Base-by-base conservation (phyloP, 2,329 filamentous ascomycete species). In the Fusarium cicatricum region DNA sequence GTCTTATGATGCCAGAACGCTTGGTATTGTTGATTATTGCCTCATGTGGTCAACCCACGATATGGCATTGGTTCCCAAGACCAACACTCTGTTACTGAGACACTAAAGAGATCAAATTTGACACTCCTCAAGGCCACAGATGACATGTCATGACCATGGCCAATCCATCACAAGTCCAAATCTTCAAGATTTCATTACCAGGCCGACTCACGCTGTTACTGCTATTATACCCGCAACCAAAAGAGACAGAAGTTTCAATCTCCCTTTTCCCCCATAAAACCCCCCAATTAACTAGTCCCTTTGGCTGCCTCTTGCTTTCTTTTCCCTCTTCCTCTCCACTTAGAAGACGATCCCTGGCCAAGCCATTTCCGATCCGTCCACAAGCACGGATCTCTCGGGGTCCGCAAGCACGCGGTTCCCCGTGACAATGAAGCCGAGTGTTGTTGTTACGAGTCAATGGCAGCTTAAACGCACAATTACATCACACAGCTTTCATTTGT, bases 321-420 rank as follows among this genome's bases (percentile, higher is more conserved):
- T 38, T 19, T 17, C 50, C 34, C 8, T 40, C 29, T n/a, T 33
- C 19, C n/a, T 26, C 44, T 36, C 46, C 26, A 33, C 49, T 31
- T 15, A 8, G 29, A 40, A 32, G 28, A 32, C 23, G 17, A 39
- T 52, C 59, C 59, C 60, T 55, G 56, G 60, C 45, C 51, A 50
- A 53, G 45, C 53, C 33, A 42, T 46, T 41, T 34, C 49, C 46
- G 29, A 58, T 48, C 52, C 33, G 37, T 29, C 39, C 38, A 31
- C 19, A 23, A 41, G 51, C 57, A 64, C 65, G 62, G 60, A 52
- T 65, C 53, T 46, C 51, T 68, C 65, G 65, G 65, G 52, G 62
- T 55, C 53, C 23, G 52, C 60, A 48, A 53, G 57, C 55, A 68
- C 63, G 65, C 48, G 45, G 39, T 43, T 15, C 46, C 16, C 60